Conservation (phyloP, 2,329 filamentous ascomycete genomes). For the Arthrobotrys conoides region DNA sequence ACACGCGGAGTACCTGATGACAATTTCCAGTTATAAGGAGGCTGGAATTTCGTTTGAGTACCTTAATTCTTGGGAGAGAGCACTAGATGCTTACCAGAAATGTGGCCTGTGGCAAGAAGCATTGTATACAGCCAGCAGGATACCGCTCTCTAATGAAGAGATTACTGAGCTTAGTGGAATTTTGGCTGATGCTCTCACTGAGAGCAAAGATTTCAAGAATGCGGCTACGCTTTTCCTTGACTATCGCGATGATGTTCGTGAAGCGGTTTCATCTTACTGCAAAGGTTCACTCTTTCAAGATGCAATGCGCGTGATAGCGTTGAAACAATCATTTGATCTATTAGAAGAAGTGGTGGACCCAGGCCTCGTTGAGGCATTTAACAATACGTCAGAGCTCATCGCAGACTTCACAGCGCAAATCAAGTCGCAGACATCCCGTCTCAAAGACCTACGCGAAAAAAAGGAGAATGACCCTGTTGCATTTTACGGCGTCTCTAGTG, state of each 20-base stretch:
- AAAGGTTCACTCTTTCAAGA: constrained; percentile 89
- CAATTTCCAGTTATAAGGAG: constrained; percentile 82
- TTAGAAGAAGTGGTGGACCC: constrained; percentile 80
- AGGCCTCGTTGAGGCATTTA: constrained; percentile 84
- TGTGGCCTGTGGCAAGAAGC: constrained; percentile 93
- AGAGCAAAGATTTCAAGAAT: constrained; percentile 85
- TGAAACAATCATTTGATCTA: constrained; percentile 66
- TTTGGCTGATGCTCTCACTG: constrained; percentile 83
- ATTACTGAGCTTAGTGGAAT: constrained; percentile 78
- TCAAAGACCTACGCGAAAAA: constrained; percentile 83
- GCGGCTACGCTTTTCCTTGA: constrained; percentile 86
- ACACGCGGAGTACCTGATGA: constrained; percentile 83
- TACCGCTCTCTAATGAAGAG: constrained; percentile 74
- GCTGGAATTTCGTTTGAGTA: constrained; percentile 93
- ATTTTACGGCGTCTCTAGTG: constrained; percentile 70
- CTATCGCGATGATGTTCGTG: constrained; percentile 80
- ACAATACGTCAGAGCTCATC: constrained; percentile 87
- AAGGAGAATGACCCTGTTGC: constrained; percentile 87
- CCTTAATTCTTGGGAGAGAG: constrained; percentile 79
- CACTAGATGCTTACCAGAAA: constrained; percentile 85
- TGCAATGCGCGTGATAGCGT: constrained; percentile 78
- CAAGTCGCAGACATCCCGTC: constrained; percentile 84
- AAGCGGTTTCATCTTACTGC: constrained; percentile 83
- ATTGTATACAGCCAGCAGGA: constrained; percentile 81
- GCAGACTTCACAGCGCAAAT: constrained; percentile 93